Percentiles rank a stretch among this genome's conserved stretches.
Evolutionary conservation across 1,284 basidiomycete species (phyloP).

Genomic region (Ceratobasidium sp.): DNA sequence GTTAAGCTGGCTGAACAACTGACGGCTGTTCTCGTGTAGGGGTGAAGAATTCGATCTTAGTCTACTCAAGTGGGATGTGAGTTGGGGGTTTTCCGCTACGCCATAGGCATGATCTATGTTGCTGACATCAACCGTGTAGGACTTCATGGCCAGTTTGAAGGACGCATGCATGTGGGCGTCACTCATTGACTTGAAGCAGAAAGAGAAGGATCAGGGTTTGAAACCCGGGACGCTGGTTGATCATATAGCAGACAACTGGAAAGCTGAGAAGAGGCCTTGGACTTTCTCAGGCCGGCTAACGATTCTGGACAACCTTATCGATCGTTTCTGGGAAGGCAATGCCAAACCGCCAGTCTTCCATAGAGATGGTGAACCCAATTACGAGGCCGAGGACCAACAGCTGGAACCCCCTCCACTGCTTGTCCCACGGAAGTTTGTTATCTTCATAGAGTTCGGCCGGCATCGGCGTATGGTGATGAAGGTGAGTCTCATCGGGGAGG

Average conservation of each 20-base stretch:
- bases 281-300: background rate
- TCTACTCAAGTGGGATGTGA: background rate
- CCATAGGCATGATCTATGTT: background rate
- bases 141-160: background rate
- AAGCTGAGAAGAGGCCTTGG: background rate
- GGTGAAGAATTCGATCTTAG: background rate
- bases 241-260: background rate
- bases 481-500: background rate
- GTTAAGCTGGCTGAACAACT: no score
- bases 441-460: background rate
- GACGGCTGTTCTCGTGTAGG: background rate
- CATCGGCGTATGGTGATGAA: background rate
- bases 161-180: background rate
- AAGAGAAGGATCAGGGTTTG: background rate
- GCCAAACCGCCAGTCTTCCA: background rate
- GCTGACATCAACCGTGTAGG: background rate
- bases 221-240: background rate
- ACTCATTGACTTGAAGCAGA: background rate
- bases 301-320: background rate
- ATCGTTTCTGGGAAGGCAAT: slow-evolving; percentile 10
- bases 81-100: background rate
- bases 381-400: background rate
- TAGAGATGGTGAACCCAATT: background rate
- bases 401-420: background rate
- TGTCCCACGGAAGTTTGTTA: slow-evolving; percentile 9